These are phyloP conservation scores for Lanmaoa pseudosensibilis DNA, from an alignment of 768 basidiomycete species.

Conservation along the genomic window DNA sequence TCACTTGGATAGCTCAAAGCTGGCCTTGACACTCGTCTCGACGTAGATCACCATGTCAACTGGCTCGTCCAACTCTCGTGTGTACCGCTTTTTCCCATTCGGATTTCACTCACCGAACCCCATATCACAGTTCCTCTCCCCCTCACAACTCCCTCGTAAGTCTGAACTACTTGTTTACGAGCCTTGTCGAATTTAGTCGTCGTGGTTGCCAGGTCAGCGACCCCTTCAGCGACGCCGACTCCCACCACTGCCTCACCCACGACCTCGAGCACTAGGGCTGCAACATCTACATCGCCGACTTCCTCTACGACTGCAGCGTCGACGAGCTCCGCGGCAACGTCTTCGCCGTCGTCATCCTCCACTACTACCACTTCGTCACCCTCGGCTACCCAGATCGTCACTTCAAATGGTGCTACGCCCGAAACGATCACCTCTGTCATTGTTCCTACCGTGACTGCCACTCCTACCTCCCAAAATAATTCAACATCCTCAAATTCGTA, in stretches of 20 bases:
- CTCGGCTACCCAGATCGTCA: background rate
- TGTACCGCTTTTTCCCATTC: background rate
- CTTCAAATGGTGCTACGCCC: slow-evolving; percentile 5
- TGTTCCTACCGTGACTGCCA: background rate
- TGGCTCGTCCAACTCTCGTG: background rate
- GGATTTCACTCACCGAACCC: background rate
- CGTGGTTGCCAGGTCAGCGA: background rate
- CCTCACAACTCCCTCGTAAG: slow-evolving; percentile 3
- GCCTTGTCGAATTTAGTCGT: background rate
- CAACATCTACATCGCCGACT: background rate
- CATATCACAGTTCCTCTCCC: background rate
- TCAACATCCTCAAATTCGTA: slow-evolving; percentile 23
- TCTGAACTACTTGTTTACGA: background rate
- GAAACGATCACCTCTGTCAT: slow-evolving; percentile 11
- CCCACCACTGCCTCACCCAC: background rate
- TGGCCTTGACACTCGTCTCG: background rate
- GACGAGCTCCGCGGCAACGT: background rate
- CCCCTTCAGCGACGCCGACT: background rate
- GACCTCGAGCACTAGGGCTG: background rate
- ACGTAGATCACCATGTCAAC: slow-evolving; percentile 10
- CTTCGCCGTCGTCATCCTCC: slow-evolving; percentile 8
- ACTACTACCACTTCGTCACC: background rate
- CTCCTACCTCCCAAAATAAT: background rate
- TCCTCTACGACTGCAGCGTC: background rate
- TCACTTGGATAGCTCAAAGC: background rate